Evolutionary conservation across 2,329 filamentous ascomycete genomes (phyloP).

Genomic region (Laburnicola sp.): DNA sequence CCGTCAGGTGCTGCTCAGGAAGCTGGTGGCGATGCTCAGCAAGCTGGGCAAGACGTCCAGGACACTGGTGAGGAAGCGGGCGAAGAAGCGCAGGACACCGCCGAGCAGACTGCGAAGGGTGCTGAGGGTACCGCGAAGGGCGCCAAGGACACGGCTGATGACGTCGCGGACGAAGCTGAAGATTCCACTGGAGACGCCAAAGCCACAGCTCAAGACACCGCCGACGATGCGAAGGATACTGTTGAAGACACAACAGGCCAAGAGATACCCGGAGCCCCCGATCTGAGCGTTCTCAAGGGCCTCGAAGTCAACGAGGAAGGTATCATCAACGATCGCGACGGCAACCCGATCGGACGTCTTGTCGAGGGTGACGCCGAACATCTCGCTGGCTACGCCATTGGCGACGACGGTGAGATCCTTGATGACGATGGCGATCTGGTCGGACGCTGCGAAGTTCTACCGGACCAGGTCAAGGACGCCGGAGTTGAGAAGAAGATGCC

Average conservation of each 20-base stretch:
- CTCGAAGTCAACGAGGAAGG: slow-evolving; percentile 60
- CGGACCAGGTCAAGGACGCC: slow-evolving; percentile 48
- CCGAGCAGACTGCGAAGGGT: slow-evolving; percentile 35
- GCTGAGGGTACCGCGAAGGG: slow-evolving; percentile 34
- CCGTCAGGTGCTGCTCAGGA: slow-evolving; percentile 45
- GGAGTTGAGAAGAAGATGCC: slow-evolving; percentile 47
- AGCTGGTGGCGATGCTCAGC: slow-evolving; percentile 42
- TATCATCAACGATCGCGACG: slow-evolving; percentile 55
- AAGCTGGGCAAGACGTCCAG: slow-evolving; percentile 40
- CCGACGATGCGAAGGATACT: slow-evolving; percentile 23
- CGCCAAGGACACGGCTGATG: slow-evolving; percentile 30
- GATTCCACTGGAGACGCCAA: slow-evolving; percentile 20
- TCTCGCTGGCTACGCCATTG: slow-evolving; percentile 56
- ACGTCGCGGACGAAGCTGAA: slow-evolving; percentile 24
- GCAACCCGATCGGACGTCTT: slow-evolving; percentile 54
- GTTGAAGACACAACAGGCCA: slow-evolving; percentile 32
- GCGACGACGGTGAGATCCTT: slow-evolving; percentile 59
- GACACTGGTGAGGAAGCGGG: slow-evolving; percentile 39
- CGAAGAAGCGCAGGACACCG: slow-evolving; percentile 33
- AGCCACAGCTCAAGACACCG: slow-evolving; percentile 19
- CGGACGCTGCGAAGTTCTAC: slow-evolving; percentile 56
- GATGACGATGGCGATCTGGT: slow-evolving; percentile 60
- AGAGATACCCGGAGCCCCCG: slow-evolving; percentile 47
- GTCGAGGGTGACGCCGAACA: slow-evolving; percentile 58
- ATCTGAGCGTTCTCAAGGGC: slow-evolving; percentile 54